phyloP scores from a whole-genome alignment of 1,284 basidiomycete genomes.

The Pulveroboletus sp. region DNA sequence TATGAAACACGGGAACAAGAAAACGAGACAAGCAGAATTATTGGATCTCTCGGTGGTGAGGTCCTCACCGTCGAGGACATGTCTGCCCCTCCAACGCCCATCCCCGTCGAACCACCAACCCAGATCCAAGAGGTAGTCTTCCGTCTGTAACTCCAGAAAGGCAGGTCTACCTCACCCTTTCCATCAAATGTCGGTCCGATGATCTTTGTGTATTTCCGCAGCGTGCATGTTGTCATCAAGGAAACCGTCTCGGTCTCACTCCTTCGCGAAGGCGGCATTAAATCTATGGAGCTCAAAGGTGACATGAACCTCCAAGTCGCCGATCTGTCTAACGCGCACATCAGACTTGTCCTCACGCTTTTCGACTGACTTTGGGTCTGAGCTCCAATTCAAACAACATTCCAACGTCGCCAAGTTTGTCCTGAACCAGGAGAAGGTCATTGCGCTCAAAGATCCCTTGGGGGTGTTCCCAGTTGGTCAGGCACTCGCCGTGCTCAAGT shows the following conservation, averaged over 20 bases:
- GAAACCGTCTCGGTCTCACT: constrained; percentile 82
- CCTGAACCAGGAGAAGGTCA: constrained; percentile 59
- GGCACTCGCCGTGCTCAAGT: constrained; percentile 85
- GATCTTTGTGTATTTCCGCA: constrained; percentile 30
- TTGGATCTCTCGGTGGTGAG: constrained; percentile 84
- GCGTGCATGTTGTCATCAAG: constrained; percentile 83
- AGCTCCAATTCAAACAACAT: constrained; percentile 94
- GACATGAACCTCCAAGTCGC: constrained; percentile 90
- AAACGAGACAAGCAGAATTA: constrained; percentile 83
- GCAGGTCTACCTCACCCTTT: constrained; percentile 37
- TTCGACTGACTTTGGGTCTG: constrained; percentile 60
- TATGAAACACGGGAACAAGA: constrained; percentile 97
- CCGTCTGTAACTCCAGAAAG: constrained; percentile 78
- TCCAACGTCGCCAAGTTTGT: constrained; percentile 90
- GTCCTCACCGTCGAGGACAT: constrained; percentile 57
- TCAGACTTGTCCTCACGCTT: constrained; percentile 70
- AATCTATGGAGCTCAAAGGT: constrained; percentile 89
- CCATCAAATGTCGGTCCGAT: neutral
- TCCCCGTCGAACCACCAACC: constrained; percentile 43
- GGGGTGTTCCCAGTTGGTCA: constrained; percentile 88
- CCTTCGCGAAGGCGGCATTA: constrained; percentile 86
- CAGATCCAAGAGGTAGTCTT: constrained; percentile 57
- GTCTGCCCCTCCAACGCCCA: constrained; percentile 54
- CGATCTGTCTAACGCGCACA: constrained; percentile 74
- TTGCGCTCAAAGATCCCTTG: constrained; percentile 83